phyloP scores from a whole-genome alignment of 2,329 filamentous ascomycete species.

The Aspergillus hortae region DNA sequence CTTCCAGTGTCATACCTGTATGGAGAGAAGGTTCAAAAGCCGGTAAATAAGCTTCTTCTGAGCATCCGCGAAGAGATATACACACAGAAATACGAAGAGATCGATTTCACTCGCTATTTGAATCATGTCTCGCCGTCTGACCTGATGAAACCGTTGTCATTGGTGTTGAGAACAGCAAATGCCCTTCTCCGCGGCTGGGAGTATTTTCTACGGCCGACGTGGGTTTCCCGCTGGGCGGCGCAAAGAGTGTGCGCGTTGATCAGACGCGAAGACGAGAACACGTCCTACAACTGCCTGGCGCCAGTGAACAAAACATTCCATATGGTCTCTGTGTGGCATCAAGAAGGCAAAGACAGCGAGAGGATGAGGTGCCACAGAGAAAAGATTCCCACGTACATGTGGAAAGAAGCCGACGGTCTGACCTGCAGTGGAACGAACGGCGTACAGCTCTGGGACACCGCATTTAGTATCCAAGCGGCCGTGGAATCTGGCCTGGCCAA shows the following conservation, averaged over 20 bases:
- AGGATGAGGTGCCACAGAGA: conserved; percentile 2
- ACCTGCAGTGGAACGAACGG: conserved; percentile 6
- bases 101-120: conserved; percentile 3
- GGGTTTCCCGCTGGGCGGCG: background rate
- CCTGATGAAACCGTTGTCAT: conserved; percentile 1
- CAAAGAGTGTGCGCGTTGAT: conserved; percentile 3
- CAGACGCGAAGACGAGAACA: background rate
- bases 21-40: background rate
- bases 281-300: background rate
- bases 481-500: background rate
- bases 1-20: conserved; percentile 8
- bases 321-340: conserved; percentile 3
- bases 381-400: conserved; percentile 3
- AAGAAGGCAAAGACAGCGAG: background rate
- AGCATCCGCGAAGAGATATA: conserved; percentile 6
- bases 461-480: conserved; percentile 4
- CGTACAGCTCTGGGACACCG: conserved; percentile 8
- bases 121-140: conserved; percentile 2
- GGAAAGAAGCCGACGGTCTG: conserved; percentile 6
- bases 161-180: background rate
- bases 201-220: conserved; percentile 1
- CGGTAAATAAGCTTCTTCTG: conserved; percentile 1
- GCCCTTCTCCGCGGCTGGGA: conserved; percentile 5
- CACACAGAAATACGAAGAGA: background rate
- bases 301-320: conserved; percentile 3